Evolutionary conservation across 208 protist genomes (phyloP).

Genomic region (Polymyxa betae): DNA sequence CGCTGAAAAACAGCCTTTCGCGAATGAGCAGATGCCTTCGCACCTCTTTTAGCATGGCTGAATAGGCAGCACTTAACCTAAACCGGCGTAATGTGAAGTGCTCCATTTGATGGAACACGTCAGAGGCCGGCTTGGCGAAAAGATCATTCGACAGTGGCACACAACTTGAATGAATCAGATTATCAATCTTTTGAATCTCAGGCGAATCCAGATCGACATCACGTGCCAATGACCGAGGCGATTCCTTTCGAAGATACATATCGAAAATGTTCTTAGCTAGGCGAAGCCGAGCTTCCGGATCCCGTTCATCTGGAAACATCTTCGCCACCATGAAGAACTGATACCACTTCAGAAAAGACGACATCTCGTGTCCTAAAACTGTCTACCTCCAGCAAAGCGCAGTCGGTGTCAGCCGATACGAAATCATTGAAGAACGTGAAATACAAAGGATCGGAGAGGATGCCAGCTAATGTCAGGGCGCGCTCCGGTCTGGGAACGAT

Average conservation of each 20-base stretch:
- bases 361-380: background rate
- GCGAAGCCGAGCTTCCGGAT: background rate
- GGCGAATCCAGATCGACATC: slow-evolving; percentile 43
- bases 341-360: background rate
- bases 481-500: slow-evolving; percentile 9
- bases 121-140: background rate
- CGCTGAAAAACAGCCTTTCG: background rate
- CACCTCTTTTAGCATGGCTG: background rate
- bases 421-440: slow-evolving; percentile 46
- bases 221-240: background rate
- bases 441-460: slow-evolving; percentile 42
- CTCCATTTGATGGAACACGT: slow-evolving; percentile 48
- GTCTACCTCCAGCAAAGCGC: slow-evolving; percentile 14
- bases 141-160: slow-evolving; percentile 20
- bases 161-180: background rate
- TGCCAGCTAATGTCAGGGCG: slow-evolving; percentile 31
- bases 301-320: slow-evolving; percentile 32
- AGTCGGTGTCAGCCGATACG: background rate
- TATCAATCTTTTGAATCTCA: background rate
- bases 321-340: slow-evolving; percentile 34
- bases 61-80: background rate
- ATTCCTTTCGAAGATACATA: background rate
- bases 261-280: background rate
- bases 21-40: slow-evolving; percentile 28
- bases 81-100: slow-evolving; percentile 43